A percentile compares a stretch with the other conserved stretches of the same genome.
Evolutionary conservation across 176 grass and related monocot species (phyloP).

Genomic region (Juncus effusus): DNA sequence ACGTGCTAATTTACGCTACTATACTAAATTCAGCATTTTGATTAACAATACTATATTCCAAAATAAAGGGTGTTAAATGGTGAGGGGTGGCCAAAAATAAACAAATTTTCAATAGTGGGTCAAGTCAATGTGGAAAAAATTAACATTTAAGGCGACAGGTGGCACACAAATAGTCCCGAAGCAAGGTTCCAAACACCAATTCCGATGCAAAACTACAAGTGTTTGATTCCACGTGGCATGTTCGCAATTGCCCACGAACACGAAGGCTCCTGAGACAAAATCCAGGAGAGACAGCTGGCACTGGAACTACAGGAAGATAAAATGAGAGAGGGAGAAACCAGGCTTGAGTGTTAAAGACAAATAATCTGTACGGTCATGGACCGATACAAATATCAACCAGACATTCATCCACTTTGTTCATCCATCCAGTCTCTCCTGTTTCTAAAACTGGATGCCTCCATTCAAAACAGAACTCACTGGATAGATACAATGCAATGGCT

Average conservation of each 20-base stretch:
- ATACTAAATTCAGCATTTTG: too few species aligned
- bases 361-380: slow-evolving; percentile 12
- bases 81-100: too few species aligned
- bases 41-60: too few species aligned
- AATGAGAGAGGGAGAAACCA: background rate
- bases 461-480: background rate
- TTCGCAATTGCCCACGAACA: background rate
- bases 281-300: slow-evolving; percentile 25
- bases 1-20: too few species aligned
- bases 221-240: background rate
- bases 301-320: background rate
- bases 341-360: slow-evolving; percentile 18
- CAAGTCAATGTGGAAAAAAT: too few species aligned
- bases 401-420: background rate
- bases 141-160: background rate
- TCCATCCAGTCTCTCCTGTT: background rate
- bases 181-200: background rate
- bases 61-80: too few species aligned
- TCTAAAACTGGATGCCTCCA: slow-evolving; percentile 1
- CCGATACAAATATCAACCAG: background rate
- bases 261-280: background rate
- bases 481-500: background rate
- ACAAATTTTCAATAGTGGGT: too few species aligned
- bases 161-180: background rate
- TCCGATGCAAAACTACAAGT: background rate